Conservation (phyloP, 129 eudicot genomes). For the Sambucus nigra region DNA sequence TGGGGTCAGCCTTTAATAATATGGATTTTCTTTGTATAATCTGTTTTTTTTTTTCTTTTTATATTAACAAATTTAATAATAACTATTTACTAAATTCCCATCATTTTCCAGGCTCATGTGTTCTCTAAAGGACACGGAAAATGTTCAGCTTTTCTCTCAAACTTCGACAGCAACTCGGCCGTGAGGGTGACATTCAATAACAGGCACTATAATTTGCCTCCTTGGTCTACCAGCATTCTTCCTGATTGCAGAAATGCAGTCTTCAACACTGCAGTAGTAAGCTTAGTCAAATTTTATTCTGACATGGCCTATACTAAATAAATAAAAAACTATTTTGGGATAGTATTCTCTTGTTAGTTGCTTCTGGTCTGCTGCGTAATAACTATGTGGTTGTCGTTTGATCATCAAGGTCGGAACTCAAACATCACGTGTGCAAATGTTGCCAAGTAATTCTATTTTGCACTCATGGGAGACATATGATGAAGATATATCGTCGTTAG, state of each 20-base stretch:
- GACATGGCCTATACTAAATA: too few relatives aligned
- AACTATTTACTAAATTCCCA: not conserved
- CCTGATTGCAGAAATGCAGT: constrained; percentile 82
- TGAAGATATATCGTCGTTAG: constrained; percentile 51
- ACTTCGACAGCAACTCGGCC: constrained; percentile 40
- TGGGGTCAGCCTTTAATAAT: constrained; percentile 8
- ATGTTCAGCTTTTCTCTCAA: constrained; percentile 92
- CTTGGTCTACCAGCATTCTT: constrained; percentile 94
- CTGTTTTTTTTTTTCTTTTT: not conserved
- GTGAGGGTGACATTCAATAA: constrained; percentile 58
- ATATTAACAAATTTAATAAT: not conserved
- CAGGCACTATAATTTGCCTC: constrained; percentile 71
- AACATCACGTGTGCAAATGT: constrained; percentile 64
- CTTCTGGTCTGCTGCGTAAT: constrained; percentile 2
- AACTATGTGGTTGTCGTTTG: too few relatives aligned
- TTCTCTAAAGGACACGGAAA: constrained; percentile 42
- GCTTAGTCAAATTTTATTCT: not conserved
- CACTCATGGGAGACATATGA: constrained; percentile 59
- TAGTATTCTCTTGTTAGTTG: not conserved
- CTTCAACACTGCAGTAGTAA: constrained; percentile 87
- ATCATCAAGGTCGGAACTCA: constrained; percentile 58
- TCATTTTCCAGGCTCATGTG: constrained; percentile 51
- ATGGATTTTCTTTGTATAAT: not conserved
- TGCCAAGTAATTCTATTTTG: constrained; percentile 38
- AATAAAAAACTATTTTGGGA: not conserved